These are phyloP conservation scores for Flaveria trinervia DNA, from an alignment of 129 eudicot genomes.

Conservation along the genomic window DNA sequence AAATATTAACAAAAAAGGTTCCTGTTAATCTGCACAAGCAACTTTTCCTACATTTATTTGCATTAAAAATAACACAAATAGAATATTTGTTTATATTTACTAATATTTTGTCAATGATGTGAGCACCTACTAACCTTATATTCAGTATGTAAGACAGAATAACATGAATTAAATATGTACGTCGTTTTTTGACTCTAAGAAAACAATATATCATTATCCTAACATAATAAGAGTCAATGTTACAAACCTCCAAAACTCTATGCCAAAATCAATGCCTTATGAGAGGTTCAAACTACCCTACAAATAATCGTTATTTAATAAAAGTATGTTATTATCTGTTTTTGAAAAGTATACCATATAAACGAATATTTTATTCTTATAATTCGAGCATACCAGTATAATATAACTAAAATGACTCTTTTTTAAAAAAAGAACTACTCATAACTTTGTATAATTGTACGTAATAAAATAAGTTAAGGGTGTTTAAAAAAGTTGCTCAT, in stretches of 20 bases:
- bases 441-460: too few relatives aligned
- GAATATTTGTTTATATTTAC: not conserved
- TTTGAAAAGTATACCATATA: too few relatives aligned
- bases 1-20: too few relatives aligned
- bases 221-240: slow-evolving; percentile 34
- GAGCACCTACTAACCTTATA: slow-evolving; percentile 27
- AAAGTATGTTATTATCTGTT: too few relatives aligned
- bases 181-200: slow-evolving; percentile 9
- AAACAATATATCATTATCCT: slow-evolving; percentile 20
- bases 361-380: too few relatives aligned
- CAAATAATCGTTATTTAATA: not conserved
- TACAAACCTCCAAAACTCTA: slow-evolving; percentile 28
- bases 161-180: slow-evolving; percentile 14
- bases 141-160: slow-evolving; percentile 33
- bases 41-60: too few relatives aligned
- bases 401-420: too few relatives aligned
- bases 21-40: too few relatives aligned
- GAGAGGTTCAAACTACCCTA: slow-evolving; percentile 28
- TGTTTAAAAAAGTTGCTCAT: too few relatives aligned
- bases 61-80: not conserved
- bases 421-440: too few relatives aligned
- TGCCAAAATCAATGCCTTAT: slow-evolving; percentile 13
- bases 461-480: too few relatives aligned
- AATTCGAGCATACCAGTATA: too few relatives aligned
- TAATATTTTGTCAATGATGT: not conserved